Evolutionary conservation across 495 filamentous ascomycete genomes (phyloP), one percentile per base, ranked within the genome.

Genomic region (Penicillium taxi): DNA sequence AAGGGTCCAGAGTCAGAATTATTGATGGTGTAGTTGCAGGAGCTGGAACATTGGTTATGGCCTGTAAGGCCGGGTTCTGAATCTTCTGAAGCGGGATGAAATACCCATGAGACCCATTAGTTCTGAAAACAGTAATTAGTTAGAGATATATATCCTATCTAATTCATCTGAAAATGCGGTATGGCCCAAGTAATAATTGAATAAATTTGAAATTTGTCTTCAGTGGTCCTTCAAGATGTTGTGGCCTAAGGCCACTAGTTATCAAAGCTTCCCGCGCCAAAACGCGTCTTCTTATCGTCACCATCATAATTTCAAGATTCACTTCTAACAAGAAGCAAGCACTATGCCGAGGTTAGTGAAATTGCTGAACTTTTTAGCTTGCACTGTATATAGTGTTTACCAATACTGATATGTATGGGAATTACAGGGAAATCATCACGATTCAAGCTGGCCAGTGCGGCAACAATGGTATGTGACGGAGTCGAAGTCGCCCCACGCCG

Each of bases 371-470:
- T n/a, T n/a, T n/a, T n/a, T n/a, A n/a, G n/a, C n/a, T n/a, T n/a
- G n/a, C n/a, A n/a, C n/a, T n/a, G n/a, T n/a, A n/a, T n/a, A n/a
- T n/a, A n/a, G n/a, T n/a, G n/a, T n/a, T n/a, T 15, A 4, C 24
- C 35, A 6, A 38, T 18, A 13, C 39, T 44, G 14, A 46, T 23
- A n/a, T 19, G 20, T 19, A n/a, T 35, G 18, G 9, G n/a, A 28
- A 37, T 26, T 37, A 5, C 31, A 96, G 91, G 66, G 91, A 98
- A 76, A 96, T 98, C 56, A 98, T 98, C 63, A 98, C 93, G 24
- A 84, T 98, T 44, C 91, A 98, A 67, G 89, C 93, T 36, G 91
- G 91, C 74, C 91, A 98, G 63, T 98, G 91, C 77, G 91, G 91
- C 74, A 98, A 98, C 63, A 96, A 87, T 72, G 87, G 88, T 94